These are phyloP conservation scores for Penicillium mononematosum DNA, from an alignment of 495 filamentous ascomycete genomes.

Conservation along the genomic window DNA sequence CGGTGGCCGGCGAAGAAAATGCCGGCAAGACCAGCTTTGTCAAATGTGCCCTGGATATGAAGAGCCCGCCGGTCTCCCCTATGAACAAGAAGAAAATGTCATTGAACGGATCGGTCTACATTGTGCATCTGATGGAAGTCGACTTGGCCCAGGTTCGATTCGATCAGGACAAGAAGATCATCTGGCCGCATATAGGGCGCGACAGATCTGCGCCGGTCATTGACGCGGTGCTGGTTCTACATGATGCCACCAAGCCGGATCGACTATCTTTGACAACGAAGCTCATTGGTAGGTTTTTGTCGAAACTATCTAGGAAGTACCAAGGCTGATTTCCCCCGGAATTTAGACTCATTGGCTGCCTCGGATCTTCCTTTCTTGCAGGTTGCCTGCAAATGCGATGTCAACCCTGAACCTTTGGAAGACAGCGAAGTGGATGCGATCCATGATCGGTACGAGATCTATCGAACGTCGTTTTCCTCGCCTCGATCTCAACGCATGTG, in stretches of 20 bases:
- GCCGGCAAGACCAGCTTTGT: constrained; percentile 93
- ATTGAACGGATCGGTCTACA: constrained; percentile 71
- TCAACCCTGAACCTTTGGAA: constrained; percentile 44
- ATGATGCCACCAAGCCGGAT: constrained; percentile 76
- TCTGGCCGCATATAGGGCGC: constrained; percentile 73
- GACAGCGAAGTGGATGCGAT: constrained; percentile 47
- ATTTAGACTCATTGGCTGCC: constrained; percentile 64
- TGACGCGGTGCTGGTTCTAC: constrained; percentile 80
- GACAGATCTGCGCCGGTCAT: constrained; percentile 67
- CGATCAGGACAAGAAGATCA: constrained; percentile 58
- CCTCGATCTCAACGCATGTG: constrained; percentile 76
- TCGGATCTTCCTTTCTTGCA: constrained; percentile 69
- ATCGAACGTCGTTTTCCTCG: constrained; percentile 66
- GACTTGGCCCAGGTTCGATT: constrained; percentile 39
- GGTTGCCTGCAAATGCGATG: constrained; percentile 83
- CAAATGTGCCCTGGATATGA: constrained; percentile 71
- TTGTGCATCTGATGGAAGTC: constrained; percentile 80
- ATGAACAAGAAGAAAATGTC: constrained; percentile 68
- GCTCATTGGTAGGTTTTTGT: constrained; percentile 48
- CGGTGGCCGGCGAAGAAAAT: constrained; percentile 73
- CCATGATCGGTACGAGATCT: constrained; percentile 63
- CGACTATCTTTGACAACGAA: constrained; percentile 66
- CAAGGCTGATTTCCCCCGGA: background rate
- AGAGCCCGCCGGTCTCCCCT: constrained; percentile 53
- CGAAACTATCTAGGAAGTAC: background rate